Conservation (phyloP, 2,329 filamentous ascomycete genomes). For the Fusarium nanum region DNA sequence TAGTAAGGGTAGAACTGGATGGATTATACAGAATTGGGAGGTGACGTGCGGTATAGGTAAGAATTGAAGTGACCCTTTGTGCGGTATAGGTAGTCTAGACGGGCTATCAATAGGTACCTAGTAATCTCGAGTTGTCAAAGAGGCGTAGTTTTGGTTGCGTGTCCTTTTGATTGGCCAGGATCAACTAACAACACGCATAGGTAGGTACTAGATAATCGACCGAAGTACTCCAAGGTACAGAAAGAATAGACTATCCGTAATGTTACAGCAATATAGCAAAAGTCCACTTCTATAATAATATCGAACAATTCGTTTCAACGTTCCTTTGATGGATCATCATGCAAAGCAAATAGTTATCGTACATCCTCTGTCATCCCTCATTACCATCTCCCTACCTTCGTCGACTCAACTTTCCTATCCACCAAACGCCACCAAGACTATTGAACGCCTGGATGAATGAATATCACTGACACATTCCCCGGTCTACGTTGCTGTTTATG, state of each 20-base stretch:
- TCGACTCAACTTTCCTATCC: constrained; percentile 7
- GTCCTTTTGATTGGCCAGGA: constrained; percentile 10
- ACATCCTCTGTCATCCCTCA: constrained; percentile 33
- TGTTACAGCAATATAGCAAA: not conserved
- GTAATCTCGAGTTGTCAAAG: not conserved
- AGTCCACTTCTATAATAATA: not conserved
- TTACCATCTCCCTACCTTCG: constrained; percentile 16
- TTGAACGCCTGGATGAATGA: constrained; percentile 3
- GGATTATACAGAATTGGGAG: not conserved
- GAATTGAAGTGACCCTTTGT: too few relatives aligned
- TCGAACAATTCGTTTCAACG: constrained; percentile 13
- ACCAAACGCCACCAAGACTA: not conserved
- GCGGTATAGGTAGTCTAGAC: not conserved
- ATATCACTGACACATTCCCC: not conserved
- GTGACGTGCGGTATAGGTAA: not conserved
- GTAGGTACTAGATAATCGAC: not conserved
- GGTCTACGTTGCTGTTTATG: constrained; percentile 45
- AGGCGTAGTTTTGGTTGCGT: not conserved
- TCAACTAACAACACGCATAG: not conserved
- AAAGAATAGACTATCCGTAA: too few relatives aligned
- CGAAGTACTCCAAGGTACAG: too few relatives aligned
- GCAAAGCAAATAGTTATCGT: constrained; percentile 24
- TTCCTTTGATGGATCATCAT: constrained; percentile 25
- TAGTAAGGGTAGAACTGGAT: not conserved
- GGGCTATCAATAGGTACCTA: not conserved